Evolutionary conservation across 805 yeast species (phyloP).

Genomic region (Candida sphagnicola): DNA sequence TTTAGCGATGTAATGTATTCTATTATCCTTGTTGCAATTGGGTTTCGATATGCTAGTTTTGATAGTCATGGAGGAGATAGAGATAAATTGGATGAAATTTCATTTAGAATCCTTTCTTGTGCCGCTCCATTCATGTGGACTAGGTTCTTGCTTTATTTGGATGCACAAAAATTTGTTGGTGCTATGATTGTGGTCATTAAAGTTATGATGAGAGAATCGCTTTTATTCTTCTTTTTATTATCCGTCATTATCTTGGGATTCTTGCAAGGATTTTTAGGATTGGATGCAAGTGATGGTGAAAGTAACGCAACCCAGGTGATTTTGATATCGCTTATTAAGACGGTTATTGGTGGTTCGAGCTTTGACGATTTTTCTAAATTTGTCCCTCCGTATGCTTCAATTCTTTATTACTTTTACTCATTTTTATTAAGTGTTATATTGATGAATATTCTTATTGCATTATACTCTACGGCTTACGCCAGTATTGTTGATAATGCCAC

Average conservation of each 20-base stretch:
- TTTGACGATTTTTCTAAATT: conserved; percentile 66
- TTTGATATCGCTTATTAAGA: conserved; percentile 60
- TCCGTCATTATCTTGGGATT: conserved; percentile 73
- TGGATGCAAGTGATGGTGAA: conserved; percentile 84
- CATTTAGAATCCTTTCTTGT: conserved; percentile 69
- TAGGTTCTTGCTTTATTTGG: conserved; percentile 69
- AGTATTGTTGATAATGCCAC: conserved; percentile 78
- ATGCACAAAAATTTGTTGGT: conserved; percentile 78
- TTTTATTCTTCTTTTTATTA: conserved; percentile 75
- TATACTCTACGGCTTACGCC: conserved; percentile 80
- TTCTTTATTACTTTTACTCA: conserved; percentile 72
- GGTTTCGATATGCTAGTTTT: conserved; percentile 48
- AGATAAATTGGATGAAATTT: conserved; percentile 46
- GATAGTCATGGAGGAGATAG: conserved; percentile 16
- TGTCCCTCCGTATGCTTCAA: conserved; percentile 83
- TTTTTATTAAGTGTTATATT: conserved; percentile 72
- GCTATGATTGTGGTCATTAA: conserved; percentile 83
- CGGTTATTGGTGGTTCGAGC: conserved; percentile 72
- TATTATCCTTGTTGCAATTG: conserved; percentile 49
- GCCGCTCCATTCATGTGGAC: conserved; percentile 89
- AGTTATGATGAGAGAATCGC: conserved; percentile 81
- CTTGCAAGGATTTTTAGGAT: conserved; percentile 80
- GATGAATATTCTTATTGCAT: conserved; percentile 79
- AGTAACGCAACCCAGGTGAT: conserved; percentile 68
- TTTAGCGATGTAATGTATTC: conserved; percentile 70